Evolutionary conservation across 345 rosid genomes (phyloP).

Genomic region (Boechera retrofracta): DNA sequence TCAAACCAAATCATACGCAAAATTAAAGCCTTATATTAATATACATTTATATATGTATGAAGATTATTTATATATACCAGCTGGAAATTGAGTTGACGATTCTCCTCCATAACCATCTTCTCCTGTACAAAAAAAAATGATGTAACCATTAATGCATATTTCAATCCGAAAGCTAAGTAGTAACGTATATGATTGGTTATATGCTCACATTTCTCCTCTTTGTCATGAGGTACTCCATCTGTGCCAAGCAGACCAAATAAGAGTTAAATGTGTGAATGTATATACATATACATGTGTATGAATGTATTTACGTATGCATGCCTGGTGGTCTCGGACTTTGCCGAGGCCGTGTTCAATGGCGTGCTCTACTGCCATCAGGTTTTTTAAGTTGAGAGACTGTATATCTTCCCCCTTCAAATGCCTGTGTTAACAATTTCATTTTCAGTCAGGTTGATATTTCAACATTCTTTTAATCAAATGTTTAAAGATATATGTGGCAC

Average conservation of each 20-base stretch:
- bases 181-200: neutral
- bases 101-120: constrained; percentile 50
- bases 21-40: neutral
- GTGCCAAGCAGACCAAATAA: constrained; percentile 33
- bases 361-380: constrained; percentile 64
- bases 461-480: neutral
- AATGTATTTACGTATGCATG: constrained; percentile 16
- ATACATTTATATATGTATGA: neutral
- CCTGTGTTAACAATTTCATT: constrained; percentile 42
- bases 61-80: constrained; percentile 45
- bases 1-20: neutral
- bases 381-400: constrained; percentile 61
- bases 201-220: constrained; percentile 56
- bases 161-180: constrained; percentile 7
- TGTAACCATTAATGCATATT: constrained; percentile 11
- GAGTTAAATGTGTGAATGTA: constrained; percentile 14
- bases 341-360: constrained; percentile 72
- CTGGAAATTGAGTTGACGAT: constrained; percentile 51
- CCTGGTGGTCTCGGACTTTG: constrained; percentile 61
- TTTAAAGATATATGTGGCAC: neutral
- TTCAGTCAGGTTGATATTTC: neutral
- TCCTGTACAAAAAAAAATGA: constrained; percentile 29
- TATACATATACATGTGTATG: neutral
- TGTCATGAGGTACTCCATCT: constrained; percentile 50
- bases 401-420: constrained; percentile 79